These are phyloP conservation scores for Mortierella sp. DNA, from an alignment of 371 early-diverging fungal genomes.

Conservation along the genomic window DNA sequence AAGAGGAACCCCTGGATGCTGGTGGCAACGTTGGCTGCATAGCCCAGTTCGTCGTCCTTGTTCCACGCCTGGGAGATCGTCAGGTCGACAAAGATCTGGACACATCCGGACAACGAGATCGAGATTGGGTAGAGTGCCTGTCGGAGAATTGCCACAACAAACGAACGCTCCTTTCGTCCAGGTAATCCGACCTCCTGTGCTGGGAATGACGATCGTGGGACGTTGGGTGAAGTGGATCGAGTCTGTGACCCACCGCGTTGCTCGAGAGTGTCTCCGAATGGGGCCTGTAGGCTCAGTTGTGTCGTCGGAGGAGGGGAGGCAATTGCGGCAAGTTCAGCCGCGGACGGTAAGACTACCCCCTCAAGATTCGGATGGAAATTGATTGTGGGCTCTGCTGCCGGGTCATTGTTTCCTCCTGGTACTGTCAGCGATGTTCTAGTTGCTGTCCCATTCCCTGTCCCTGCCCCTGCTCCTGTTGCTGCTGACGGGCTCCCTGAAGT, in stretches of 20 bases:
- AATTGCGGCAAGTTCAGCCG: conserved; percentile 1
- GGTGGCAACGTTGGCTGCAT: conserved; percentile 30
- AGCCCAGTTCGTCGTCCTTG: background rate
- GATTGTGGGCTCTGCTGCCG: background rate
- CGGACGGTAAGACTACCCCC: background rate
- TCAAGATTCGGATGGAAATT: conserved; percentile 8
- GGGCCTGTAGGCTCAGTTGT: background rate
- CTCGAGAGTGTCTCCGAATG: background rate
- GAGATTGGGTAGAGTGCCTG: conserved; percentile 51
- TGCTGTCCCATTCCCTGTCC: background rate
- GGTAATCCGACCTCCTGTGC: background rate
- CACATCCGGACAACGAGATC: conserved; percentile 42
- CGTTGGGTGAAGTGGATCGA: background rate
- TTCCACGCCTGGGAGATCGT: background rate
- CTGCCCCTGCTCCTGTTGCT: background rate
- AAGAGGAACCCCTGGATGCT: conserved; percentile 53
- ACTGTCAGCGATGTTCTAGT: background rate
- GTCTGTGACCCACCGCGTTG: background rate
- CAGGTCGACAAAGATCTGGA: conserved; percentile 51
- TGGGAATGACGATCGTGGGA: background rate
- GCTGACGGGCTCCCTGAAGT: background rate
- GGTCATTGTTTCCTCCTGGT: background rate
- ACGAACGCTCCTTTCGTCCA: conserved; percentile 21
- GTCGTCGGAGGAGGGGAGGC: background rate
- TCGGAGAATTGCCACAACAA: conserved; percentile 46